These are phyloP conservation scores for Coccinonectria pachysandricola DNA, from an alignment of 2,329 filamentous ascomycete species.

Conservation along the genomic window DNA sequence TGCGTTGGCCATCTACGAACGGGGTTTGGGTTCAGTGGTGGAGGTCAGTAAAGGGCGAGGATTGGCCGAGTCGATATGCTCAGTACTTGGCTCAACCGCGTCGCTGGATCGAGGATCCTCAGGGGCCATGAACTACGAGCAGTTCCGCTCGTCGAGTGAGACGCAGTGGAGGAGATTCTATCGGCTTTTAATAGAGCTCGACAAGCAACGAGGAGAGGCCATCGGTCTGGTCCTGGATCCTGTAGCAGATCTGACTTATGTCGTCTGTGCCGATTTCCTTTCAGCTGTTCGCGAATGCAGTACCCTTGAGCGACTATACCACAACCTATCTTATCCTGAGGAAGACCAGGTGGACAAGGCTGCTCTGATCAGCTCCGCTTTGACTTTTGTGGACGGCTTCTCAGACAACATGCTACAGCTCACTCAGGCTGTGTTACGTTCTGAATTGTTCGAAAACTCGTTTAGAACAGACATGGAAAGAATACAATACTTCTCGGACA, in stretches of 20 bases:
- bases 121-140: constrained; percentile 62
- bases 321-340: constrained; percentile 52
- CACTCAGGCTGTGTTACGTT: constrained; percentile 55
- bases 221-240: constrained; percentile 68
- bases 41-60: constrained; percentile 39
- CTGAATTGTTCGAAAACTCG: constrained; percentile 65
- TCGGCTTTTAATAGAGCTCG: constrained; percentile 72
- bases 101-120: constrained; percentile 50
- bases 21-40: constrained; percentile 35
- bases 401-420: constrained; percentile 58
- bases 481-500: constrained; percentile 69
- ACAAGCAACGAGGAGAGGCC: constrained; percentile 75
- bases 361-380: constrained; percentile 57
- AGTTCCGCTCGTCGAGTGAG: constrained; percentile 64
- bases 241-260: constrained; percentile 64
- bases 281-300: constrained; percentile 73
- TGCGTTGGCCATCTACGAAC: constrained; percentile 71
- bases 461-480: constrained; percentile 60
- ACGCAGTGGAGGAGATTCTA: constrained; percentile 87
- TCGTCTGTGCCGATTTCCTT: constrained; percentile 72
- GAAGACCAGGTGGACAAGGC: constrained; percentile 44
- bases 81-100: constrained; percentile 59
- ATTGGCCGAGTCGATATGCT: constrained; percentile 66
- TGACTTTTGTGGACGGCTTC: constrained; percentile 60
- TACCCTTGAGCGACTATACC: constrained; percentile 60